A percentile compares a stretch with the other conserved stretches of the same genome.
These are phyloP conservation scores for Schwanniomyces sp. DNA, from an alignment of 805 yeast genomes.

Conservation along the genomic window DNA sequence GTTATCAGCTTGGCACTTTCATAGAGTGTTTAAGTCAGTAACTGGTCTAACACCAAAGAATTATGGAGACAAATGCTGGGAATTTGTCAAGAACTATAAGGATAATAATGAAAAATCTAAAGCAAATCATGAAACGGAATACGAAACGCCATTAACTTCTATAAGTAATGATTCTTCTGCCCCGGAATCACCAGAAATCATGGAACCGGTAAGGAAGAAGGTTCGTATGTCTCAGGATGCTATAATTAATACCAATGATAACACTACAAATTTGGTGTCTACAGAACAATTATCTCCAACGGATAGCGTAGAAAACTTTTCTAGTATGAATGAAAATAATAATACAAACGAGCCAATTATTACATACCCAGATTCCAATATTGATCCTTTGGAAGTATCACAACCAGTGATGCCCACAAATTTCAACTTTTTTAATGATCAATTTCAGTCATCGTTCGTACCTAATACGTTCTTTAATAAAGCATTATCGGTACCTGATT, in stretches of 20 bases:
- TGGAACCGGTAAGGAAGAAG: constrained; percentile 10
- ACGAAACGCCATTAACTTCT: constrained; percentile 10
- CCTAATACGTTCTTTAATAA: constrained; percentile 1
- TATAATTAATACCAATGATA: not conserved
- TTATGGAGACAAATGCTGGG: constrained; percentile 82
- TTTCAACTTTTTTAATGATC: constrained; percentile 9
- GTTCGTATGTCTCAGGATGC: constrained; percentile 9
- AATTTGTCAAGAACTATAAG: constrained; percentile 43
- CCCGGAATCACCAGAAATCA: constrained; percentile 6
- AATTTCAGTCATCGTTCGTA: not conserved
- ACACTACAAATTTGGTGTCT: not conserved
- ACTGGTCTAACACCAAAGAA: constrained; percentile 87
- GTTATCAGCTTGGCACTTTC: constrained; percentile 90
- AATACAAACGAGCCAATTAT: not conserved
- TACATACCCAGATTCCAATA: not conserved
- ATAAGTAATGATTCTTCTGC: constrained; percentile 4
- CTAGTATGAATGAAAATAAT: not conserved
- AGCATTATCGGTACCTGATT: constrained; percentile 12
- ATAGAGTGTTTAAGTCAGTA: constrained; percentile 82
- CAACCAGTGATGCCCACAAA: constrained; percentile 8
- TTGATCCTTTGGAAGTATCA: constrained; percentile 9
- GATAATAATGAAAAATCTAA: constrained; percentile 13
- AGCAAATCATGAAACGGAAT: constrained; percentile 1
- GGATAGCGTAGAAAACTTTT: not conserved
- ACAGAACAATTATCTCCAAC: not conserved